These are phyloP conservation scores for Acidiella bohemica DNA, from an alignment of 495 filamentous ascomycete genomes.

Conservation along the genomic window DNA sequence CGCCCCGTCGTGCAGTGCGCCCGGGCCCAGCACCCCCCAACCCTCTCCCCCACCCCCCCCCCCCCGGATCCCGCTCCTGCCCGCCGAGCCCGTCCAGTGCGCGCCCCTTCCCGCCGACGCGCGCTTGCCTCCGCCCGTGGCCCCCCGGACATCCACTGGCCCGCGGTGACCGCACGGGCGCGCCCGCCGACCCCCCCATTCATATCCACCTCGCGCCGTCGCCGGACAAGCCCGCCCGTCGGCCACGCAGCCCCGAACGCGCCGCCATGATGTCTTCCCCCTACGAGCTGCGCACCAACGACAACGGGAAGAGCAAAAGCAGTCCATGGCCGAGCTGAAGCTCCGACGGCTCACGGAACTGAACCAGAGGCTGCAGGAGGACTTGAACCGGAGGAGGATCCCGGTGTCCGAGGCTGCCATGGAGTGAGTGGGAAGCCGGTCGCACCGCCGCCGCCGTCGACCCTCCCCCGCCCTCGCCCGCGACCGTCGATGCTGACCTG, in stretches of 20 bases:
- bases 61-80: too few relatives aligned
- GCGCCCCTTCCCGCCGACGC: background rate
- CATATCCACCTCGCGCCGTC: slow-evolving; percentile 8
- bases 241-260: background rate
- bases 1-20: too few relatives aligned
- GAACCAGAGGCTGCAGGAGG: slow-evolving; percentile 85
- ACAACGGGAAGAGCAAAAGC: slow-evolving; percentile 81
- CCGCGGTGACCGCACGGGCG: background rate
- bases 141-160: too few relatives aligned
- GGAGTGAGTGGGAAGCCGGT: too few relatives aligned
- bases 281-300: slow-evolving; percentile 30
- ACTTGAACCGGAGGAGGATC: slow-evolving; percentile 85
- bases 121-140: background rate
- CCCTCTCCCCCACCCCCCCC: too few relatives aligned
- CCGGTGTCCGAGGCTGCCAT: slow-evolving; percentile 87
- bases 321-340: slow-evolving; percentile 97
- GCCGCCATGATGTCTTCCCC: slow-evolving; percentile 26
- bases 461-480: too few relatives aligned
- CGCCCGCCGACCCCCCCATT: slow-evolving; percentile 1
- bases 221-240: slow-evolving; percentile 2
- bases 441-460: too few relatives aligned
- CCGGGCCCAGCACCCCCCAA: too few relatives aligned
- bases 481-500: slow-evolving; percentile 5
- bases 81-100: background rate
- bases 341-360: slow-evolving; percentile 89